These are phyloP conservation scores for Naegleria fowleri DNA, from an alignment of 208 protist genomes.

Conservation along the genomic window DNA sequence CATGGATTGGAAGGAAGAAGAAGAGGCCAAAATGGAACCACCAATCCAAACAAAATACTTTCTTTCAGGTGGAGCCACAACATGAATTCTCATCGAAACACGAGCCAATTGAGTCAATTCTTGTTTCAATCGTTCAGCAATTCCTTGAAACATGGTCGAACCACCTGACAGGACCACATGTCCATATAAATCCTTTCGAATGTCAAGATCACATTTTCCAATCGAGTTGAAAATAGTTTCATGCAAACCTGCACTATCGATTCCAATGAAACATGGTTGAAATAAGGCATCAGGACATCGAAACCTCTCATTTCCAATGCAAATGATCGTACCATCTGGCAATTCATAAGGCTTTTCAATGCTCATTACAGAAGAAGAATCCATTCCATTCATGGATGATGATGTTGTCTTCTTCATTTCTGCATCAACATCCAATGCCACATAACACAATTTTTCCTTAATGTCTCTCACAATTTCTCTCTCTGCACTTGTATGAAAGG, in stretches of 20 bases:
- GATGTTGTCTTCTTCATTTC: background rate
- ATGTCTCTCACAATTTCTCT: background rate
- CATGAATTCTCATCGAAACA: conserved; percentile 86
- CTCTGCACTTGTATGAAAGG: too few species aligned
- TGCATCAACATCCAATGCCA: background rate
- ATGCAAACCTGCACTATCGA: background rate
- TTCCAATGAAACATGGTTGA: background rate
- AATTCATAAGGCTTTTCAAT: background rate
- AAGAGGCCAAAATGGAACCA: too few species aligned
- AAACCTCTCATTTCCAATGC: background rate
- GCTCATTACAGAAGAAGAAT: too few species aligned
- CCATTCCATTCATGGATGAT: too few species aligned
- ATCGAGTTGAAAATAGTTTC: conserved; percentile 60
- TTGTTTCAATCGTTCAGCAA: conserved; percentile 90
- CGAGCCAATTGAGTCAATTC: conserved; percentile 81
- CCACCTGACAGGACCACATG: conserved; percentile 91
- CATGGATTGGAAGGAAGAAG: too few species aligned
- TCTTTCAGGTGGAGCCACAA: conserved; percentile 86
- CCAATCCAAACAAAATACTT: conserved; percentile 96
- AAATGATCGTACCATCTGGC: background rate
- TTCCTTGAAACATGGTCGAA: conserved; percentile 90
- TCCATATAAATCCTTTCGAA: conserved; percentile 84
- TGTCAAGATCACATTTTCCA: conserved; percentile 88
- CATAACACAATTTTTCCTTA: background rate
- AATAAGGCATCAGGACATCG: background rate